phyloP scores from a whole-genome alignment of 768 basidiomycete species.

The Pleurotus ostreatus region DNA sequence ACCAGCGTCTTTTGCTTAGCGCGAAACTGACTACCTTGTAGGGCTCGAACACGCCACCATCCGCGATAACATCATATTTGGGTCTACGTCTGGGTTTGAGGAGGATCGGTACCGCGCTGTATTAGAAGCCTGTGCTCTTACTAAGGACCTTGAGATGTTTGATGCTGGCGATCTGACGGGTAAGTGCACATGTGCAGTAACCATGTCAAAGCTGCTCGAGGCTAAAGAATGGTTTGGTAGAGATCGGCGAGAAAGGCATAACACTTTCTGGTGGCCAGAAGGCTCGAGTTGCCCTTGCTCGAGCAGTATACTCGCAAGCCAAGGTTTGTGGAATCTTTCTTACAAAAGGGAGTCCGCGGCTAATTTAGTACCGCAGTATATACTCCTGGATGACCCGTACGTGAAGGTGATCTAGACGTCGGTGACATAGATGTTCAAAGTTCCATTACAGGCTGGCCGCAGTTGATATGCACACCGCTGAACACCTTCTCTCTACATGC shows the following conservation, averaged over 20 bases:
- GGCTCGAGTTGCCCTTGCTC: slow-evolving; percentile 71
- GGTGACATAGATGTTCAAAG: slow-evolving; percentile 13
- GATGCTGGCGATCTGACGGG: slow-evolving; percentile 79
- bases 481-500: slow-evolving; percentile 62
- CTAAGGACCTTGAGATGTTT: slow-evolving; percentile 66
- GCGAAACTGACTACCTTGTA: slow-evolving; percentile 24
- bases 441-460: slow-evolving; percentile 47
- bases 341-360: no score
- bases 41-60: slow-evolving; percentile 84
- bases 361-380: slow-evolving; percentile 28
- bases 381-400: slow-evolving; percentile 71
- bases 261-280: slow-evolving; percentile 72
- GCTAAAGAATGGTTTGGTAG: slow-evolving; percentile 21
- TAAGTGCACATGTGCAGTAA: slow-evolving; percentile 16
- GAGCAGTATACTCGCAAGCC: slow-evolving; percentile 74
- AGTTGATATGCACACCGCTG: slow-evolving; percentile 76
- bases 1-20: neutral
- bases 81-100: slow-evolving; percentile 54
- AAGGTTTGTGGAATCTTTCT: slow-evolving; percentile 28
- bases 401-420: slow-evolving; percentile 26
- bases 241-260: slow-evolving; percentile 81
- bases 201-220: neutral
- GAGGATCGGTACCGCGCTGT: slow-evolving; percentile 61
- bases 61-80: slow-evolving; percentile 78
- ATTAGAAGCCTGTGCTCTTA: slow-evolving; percentile 71